These are phyloP conservation scores for Macadamia integrifolia DNA, from an alignment of 164 flowering plant species.

Conservation along the genomic window DNA sequence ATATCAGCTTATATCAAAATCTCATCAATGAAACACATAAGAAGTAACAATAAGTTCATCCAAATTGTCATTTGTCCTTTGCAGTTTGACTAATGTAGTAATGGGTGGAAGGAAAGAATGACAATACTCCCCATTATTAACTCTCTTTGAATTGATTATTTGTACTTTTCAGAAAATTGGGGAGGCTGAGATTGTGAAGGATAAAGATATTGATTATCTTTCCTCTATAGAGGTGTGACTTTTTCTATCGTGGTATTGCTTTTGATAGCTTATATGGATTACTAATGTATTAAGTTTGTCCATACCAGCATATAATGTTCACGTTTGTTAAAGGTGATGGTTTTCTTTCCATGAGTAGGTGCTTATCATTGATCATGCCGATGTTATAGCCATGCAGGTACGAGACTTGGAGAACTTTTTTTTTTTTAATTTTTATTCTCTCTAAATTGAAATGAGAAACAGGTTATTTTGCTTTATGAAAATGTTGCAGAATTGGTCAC, in stretches of 20 bases:
- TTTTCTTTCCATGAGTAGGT: conserved; percentile 41
- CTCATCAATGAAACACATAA: too few relatives aligned
- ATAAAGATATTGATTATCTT: conserved; percentile 81
- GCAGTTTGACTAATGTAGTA: background rate
- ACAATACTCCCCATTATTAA: background rate
- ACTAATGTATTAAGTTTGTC: background rate
- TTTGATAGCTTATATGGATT: background rate
- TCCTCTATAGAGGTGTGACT: conserved; percentile 86
- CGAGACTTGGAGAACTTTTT: background rate
- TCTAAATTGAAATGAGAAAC: background rate
- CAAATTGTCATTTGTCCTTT: background rate
- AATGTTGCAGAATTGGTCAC: conserved; percentile 71
- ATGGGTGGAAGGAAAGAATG: background rate
- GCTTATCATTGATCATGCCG: conserved; percentile 85
- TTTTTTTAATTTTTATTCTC: conserved; percentile 4
- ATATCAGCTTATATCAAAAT: too few relatives aligned
- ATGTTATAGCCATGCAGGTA: conserved; percentile 93
- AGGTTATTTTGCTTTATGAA: background rate
- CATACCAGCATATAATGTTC: background rate
- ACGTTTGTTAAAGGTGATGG: background rate
- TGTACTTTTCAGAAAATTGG: conserved; percentile 58
- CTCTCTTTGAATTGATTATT: background rate
- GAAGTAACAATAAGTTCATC: too few relatives aligned
- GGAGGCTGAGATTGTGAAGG: conserved; percentile 57
- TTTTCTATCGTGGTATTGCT: background rate